Base-by-base conservation (phyloP, 2,329 filamentous ascomycete genomes). In the Allantophomopsis lycopodina region DNA sequence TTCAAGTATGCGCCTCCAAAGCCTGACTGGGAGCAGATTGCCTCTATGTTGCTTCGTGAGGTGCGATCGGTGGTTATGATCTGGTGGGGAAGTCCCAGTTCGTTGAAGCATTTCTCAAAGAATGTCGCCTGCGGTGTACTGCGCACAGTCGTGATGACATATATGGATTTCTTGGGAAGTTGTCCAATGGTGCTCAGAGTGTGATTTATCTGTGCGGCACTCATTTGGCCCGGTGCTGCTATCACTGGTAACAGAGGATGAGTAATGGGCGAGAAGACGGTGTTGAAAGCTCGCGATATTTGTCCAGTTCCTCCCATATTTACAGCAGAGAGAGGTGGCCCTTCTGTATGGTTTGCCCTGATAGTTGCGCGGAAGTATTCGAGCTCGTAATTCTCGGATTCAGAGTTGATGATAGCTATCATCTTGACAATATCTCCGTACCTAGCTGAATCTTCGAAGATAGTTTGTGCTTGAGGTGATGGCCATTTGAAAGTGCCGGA, bases 271-370 rank as follows among this genome's bases (percentile, higher is more conserved):
- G 84, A 88, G 56, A 93, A 89, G 44, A 89, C 80, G 41, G 81
- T 84, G 60, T 93, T 93, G 42, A 91, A 65, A 0, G 83, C 83
- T 50, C 86, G 73, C 1, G 85, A 91, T 37, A 93, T 73, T 54
- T 93, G 85, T 10, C 86, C 86, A n/a, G 77, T 74, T 49, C 84
- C 79, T 18, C 83, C 83, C 83, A 91, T 91, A 57, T 91, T 91
- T 48, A 93, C 75, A 6, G 82, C 84, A 2, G 84, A 91, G 28
- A 94, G 67, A 1, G 83, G 81, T 8, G 84, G 83, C 7, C 70
- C 68, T 45, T 79, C 69, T 0, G 80, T 71, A 47, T 81, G 79
- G 45, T 80, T 75, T 21, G 71, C 64, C 51, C 76, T 76, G 55
- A 91, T 79, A 47, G 77, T 71, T 10, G 83, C 86, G 21, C 85